Evolutionary conservation across 352 stramenopile genomes (phyloP).

Genomic region (Phytophthora syringae): DNA sequence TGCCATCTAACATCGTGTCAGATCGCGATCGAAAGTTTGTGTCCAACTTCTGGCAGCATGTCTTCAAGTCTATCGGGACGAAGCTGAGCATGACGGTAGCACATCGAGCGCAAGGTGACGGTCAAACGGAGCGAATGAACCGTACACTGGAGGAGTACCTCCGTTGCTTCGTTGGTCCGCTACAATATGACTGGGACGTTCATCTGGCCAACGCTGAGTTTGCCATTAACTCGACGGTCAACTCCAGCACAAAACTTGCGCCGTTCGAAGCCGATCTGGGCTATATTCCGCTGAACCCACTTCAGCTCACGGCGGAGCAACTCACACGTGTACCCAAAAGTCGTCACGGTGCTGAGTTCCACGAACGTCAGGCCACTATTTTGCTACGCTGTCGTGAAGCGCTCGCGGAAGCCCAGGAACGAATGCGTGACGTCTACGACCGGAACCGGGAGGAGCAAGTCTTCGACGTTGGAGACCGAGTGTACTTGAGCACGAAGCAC

Average conservation of each 20-base stretch:
- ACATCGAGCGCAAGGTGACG: conserved; percentile 15
- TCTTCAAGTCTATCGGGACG: conserved; percentile 12
- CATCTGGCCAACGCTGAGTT: conserved; percentile 16
- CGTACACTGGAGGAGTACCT: conserved; percentile 21
- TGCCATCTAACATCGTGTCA: conserved; percentile 19
- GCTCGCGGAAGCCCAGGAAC: conserved; percentile 11
- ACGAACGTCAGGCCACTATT: conserved; percentile 1
- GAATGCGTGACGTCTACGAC: conserved; percentile 23
- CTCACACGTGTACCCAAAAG: neutral
- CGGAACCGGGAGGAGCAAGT: conserved; percentile 11
- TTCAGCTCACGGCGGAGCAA: neutral
- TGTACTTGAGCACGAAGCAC: conserved; percentile 28
- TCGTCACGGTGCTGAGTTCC: neutral
- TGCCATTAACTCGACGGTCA: neutral
- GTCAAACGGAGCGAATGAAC: conserved; percentile 20
- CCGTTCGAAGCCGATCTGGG: conserved; percentile 10
- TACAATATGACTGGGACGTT: conserved; percentile 18
- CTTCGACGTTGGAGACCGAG: conserved; percentile 10
- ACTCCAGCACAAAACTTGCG: conserved; percentile 6
- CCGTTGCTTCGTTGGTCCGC: conserved; percentile 11
- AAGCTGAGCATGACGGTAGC: conserved; percentile 20
- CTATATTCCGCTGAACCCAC: conserved; percentile 1
- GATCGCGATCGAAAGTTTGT: conserved; percentile 24
- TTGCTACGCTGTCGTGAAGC: conserved; percentile 14
- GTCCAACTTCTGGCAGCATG: conserved; percentile 11